Evolutionary conservation across 2,329 filamentous ascomycete species (phyloP), one percentile per base, ranked within the genome.

Genomic region (Colletotrichum sublineola): DNA sequence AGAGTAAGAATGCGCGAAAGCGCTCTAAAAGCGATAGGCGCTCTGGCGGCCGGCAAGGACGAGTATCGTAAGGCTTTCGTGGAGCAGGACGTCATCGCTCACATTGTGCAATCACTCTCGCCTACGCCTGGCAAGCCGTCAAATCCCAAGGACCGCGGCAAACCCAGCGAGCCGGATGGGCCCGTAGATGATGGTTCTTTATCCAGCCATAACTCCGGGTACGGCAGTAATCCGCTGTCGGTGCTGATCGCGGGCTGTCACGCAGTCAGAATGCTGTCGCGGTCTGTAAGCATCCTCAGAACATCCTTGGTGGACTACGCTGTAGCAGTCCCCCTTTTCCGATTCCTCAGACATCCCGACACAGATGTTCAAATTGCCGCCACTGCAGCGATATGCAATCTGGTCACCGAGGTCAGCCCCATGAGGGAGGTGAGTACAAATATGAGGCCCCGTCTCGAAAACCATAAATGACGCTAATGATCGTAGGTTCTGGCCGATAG

Each of bases 241-340:
- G 95, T 97, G 31, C 86, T 98, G 31, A 87, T 97, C 67, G 95
- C 95, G 29, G 96, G 94, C 1, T 98, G 95, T 79, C 92, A 94
- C 78, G 91, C 93, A 36, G 89, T 95, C 38, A 89, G 94, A 74
- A 93, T 95, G 79, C 85, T 98, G 60, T 94, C 94, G 2, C 90
- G 96, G 53, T 97, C 95, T 1, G 92, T 97, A 31, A 93, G 90
- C 79, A 91, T 96, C 55, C 84, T 98, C 24, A 87, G 96, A 62
- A 98, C 96, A 3, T 93, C 92, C 63, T 84, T 99, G 58, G 94
- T 97, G 70, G 96, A 99, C 81, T 91, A 94, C 72, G 93, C 91
- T 7, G 92, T 97, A 63, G 92, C 93, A 2, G 88, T 90, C 75
- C 95, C 95, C 4, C 84, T 97, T 9, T 92, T 95, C 75, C 86